These are phyloP conservation scores for Neonectria sp. DNA, from an alignment of 2,329 filamentous ascomycete genomes.

Conservation along the genomic window DNA sequence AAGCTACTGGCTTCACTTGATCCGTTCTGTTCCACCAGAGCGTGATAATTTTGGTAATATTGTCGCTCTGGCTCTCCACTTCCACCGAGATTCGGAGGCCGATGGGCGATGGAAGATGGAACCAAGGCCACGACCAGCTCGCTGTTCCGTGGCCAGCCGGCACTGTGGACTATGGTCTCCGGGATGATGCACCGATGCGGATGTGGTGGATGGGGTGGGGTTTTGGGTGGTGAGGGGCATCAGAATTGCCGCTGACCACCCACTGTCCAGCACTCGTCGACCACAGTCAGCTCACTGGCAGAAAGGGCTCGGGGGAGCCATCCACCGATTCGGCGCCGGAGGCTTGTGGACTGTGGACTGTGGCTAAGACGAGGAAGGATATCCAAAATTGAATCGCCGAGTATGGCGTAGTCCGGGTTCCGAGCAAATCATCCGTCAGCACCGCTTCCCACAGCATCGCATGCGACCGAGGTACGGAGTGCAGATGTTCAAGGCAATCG, in stretches of 20 bases:
- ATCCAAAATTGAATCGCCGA: neutral
- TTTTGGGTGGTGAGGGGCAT: conserved; percentile 40
- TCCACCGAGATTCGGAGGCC: conserved; percentile 43
- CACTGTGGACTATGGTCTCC: conserved; percentile 33
- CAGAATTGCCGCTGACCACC: conserved; percentile 42
- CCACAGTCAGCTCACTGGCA: conserved; percentile 19
- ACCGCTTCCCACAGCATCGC: neutral
- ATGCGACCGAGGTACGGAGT: conserved; percentile 2
- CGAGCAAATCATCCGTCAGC: neutral
- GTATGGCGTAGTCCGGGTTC: neutral
- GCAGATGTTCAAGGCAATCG: conserved; percentile 7
- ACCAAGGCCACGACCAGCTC: conserved; percentile 2
- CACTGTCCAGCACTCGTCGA: conserved; percentile 23
- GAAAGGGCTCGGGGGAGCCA: neutral
- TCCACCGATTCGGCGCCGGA: conserved; percentile 10
- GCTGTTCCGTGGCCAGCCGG: conserved; percentile 43
- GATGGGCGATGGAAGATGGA: conserved; percentile 18
- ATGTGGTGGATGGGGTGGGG: conserved; percentile 36
- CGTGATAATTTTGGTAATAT: conserved; percentile 12
- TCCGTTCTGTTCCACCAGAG: conserved; percentile 39
- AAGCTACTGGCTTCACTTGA: conserved; percentile 38
- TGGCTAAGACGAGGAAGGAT: conserved; percentile 9
- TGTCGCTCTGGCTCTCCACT: conserved; percentile 26
- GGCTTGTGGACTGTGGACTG: neutral
- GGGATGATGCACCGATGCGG: conserved; percentile 30